A percentile compares a stretch with the other conserved stretches of the same genome.
Conservation (phyloP, 176 grass and related monocot species). For the Bothriochloa decipiens region DNA sequence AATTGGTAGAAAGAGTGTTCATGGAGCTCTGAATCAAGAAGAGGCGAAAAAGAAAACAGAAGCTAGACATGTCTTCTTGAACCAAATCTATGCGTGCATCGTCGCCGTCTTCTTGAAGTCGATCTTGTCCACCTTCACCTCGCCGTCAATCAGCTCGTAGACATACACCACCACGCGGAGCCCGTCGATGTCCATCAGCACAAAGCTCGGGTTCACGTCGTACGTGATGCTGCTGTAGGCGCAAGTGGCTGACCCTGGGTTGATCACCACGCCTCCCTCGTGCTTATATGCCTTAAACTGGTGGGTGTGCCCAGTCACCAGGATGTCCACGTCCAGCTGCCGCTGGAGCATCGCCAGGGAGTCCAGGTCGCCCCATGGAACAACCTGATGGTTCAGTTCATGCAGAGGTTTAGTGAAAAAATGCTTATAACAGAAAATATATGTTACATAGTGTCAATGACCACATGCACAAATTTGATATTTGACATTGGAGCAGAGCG, state of each 20-base stretch:
- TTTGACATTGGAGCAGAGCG: not conserved
- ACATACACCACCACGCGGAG: constrained; percentile 95
- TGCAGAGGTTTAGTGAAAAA: not conserved
- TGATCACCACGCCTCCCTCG: constrained; percentile 93
- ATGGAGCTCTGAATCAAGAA: not conserved
- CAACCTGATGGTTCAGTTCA: constrained; percentile 51
- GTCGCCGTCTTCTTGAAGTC: constrained; percentile 93
- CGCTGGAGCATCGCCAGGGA: constrained; percentile 96
- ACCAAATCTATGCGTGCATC: constrained; percentile 40
- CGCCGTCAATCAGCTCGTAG: constrained; percentile 95
- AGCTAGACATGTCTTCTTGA: not conserved
- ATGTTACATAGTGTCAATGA: not conserved
- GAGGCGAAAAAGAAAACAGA: not conserved
- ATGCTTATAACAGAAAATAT: not conserved
- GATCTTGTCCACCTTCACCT: constrained; percentile 98
- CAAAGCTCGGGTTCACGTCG: constrained; percentile 94
- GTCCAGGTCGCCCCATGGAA: constrained; percentile 97
- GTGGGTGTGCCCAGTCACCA: constrained; percentile 92
- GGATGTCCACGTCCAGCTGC: constrained; percentile 96
- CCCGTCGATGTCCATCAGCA: constrained; percentile 97
- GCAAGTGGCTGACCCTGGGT: constrained; percentile 88
- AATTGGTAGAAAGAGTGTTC: not conserved
- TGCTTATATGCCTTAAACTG: constrained; percentile 99
- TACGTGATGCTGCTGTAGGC: constrained; percentile 94
- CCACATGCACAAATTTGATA: not conserved